Base-by-base conservation (phyloP, 305 asterid genomes). In the Solanum hybrid region DNA sequence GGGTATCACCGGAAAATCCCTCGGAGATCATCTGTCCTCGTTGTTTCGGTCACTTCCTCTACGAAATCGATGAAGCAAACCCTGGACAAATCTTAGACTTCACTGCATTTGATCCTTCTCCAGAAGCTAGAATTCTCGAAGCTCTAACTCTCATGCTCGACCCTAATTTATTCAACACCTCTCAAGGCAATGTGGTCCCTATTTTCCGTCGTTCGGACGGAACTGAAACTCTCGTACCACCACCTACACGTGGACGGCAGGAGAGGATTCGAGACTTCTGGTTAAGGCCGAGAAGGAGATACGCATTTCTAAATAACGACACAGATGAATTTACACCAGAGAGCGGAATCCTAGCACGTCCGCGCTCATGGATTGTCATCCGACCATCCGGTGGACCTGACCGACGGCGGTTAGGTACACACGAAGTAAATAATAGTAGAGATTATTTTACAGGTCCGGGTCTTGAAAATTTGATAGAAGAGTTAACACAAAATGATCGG, bases 281-380 rank as follows among this genome's bases (percentile, higher is more conserved):
- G 93, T 91, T 92, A 10, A 92, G 85, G 24, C 75, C 75, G 19
- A 84, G 98, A 82, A 91, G 98, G 89, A 93, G 94, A 88, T 69
- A 87, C 78, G 60, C 87, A 9, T 34, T 87, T 75, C 32, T 85
- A 2, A 90, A 78, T 5, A 94, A 91, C 4, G 92, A 89, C 3
- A 64, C 13, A 0, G 97, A 94, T 40, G 97, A 85, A 2, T 95
- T 94, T 94, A 94, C 89, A 1, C 95, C 98, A 0, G 95, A 95
- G 36, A 91, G 91, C 11, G 99, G 98, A 86, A 97, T 95, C 87
- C 92, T 95, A 75, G 96, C 99, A 86, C 95, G 98, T 13, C 99
- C 99, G 0, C 89, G 98, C 86, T 88, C 95, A 4, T 93, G 95
- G 98, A 91, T 95, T 87, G 85, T 95, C 17, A 86, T 95, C 15